Evolutionary conservation across 345 rosid genomes (phyloP), one percentile per base, ranked within the genome.

Genomic region (Citrus inodora): DNA sequence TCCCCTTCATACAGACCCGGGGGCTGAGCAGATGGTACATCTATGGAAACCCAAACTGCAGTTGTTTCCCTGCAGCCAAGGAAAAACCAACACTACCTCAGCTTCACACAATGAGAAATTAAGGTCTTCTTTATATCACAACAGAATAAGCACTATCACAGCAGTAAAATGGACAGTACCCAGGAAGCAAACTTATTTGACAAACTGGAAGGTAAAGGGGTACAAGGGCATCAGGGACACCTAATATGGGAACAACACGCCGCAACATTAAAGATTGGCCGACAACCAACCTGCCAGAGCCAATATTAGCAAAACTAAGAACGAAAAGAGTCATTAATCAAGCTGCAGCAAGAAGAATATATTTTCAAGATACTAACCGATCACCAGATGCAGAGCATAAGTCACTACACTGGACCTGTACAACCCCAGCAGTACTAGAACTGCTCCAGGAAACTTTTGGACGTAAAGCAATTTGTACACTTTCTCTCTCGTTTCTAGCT

Each of bases 221-320:
- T 60, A 92, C 98, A 76, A 95, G 93, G 86, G 99, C 99, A 88
- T 95, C 99, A 59, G 98, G 99, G 35, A 95, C 90, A 84, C 99
- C 97, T 80, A 95, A 79, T 77, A 95, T 81, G 17, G 97, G 90
- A 67, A 93, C 92, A 82, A 92, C 97, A 22, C 83, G 90, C 58
- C 97, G 83, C 75, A 93, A 66, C 25, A 80, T 90, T 71, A 95
- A 64, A 13, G 98, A 92, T 83, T 90, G 91, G 71, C 97, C 99
- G 84, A 87, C 85, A 83, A 88, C 78, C 87, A 95, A 82, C 80
- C 99, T 95, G 93, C 66, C 74, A 83, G 37, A 60, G 77, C 67
- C 33, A 72, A 70, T 69, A 78, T 76, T 83, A 77, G 72, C 75
- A 75, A 70, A 60, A 76, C 53, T 55, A 70, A 28, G 59, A 33